Percentiles rank a stretch among this genome's conserved stretches.
Conservation (phyloP, 306 rosid genomes). For the Ormosia semicastrata region DNA sequence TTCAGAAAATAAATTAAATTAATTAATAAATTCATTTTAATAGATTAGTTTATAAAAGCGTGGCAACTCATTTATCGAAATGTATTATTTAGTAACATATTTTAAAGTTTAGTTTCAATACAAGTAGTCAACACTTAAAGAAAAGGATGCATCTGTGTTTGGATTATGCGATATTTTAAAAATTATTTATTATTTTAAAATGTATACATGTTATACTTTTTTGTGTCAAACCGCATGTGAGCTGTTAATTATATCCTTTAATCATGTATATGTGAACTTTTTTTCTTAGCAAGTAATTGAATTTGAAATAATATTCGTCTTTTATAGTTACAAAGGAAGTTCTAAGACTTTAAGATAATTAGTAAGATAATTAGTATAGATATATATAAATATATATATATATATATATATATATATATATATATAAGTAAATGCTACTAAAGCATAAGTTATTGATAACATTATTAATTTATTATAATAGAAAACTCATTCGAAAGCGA, state of each 20-base stretch:
- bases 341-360: neutral
- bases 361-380: no score
- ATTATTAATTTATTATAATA: no score
- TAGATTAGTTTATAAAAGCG: neutral
- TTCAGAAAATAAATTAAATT: neutral
- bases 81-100: neutral
- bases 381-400: no score
- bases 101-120: neutral
- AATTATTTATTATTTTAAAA: neutral
- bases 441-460: no score
- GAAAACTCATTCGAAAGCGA: no score
- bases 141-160: neutral
- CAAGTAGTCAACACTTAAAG: neutral
- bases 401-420: no score
- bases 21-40: neutral
- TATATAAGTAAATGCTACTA: no score
- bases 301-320: neutral
- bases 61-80: neutral
- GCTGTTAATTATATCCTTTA: neutral
- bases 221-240: neutral
- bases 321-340: neutral
- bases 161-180: neutral
- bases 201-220: neutral
- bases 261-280: neutral
- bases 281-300: neutral